Evolutionary conservation across 2,329 filamentous ascomycete genomes (phyloP).

Genomic region (Xylaria sp.): DNA sequence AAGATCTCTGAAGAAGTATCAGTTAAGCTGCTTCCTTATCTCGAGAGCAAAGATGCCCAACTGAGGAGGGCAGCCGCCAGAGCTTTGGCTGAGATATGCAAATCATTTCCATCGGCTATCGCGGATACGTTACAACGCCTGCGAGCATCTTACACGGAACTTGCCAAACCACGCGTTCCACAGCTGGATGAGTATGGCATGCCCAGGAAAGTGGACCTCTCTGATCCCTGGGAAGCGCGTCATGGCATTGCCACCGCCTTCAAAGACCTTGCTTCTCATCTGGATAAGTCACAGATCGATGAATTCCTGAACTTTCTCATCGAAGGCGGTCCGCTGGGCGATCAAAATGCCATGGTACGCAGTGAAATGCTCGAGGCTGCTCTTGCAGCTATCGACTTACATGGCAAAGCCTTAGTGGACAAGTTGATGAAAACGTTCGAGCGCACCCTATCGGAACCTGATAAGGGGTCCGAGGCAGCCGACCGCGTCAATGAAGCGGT

Average conservation of each 20-base stretch:
- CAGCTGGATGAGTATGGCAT: constrained; percentile 94
- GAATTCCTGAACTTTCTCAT: constrained; percentile 88
- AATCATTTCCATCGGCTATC: constrained; percentile 69
- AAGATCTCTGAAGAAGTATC: constrained; percentile 73
- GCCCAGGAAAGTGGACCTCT: constrained; percentile 86
- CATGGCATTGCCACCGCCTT: constrained; percentile 91
- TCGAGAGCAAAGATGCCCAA: constrained; percentile 82
- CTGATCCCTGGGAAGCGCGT: constrained; percentile 90
- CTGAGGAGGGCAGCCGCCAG: constrained; percentile 86
- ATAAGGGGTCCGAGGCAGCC: constrained; percentile 81
- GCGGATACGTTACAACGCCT: constrained; percentile 72
- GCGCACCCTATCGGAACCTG: constrained; percentile 83
- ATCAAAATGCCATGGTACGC: constrained; percentile 80
- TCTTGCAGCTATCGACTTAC: constrained; percentile 80
- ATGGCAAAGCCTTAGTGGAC: constrained; percentile 86
- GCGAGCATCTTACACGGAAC: constrained; percentile 76
- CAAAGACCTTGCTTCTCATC: constrained; percentile 78
- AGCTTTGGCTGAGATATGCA: constrained; percentile 79
- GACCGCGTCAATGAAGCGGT: constrained; percentile 97
- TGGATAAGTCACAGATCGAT: constrained; percentile 76
- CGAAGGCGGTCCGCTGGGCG: constrained; percentile 85
- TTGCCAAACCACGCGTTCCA: constrained; percentile 84
- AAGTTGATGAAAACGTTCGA: constrained; percentile 94
- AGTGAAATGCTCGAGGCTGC: constrained; percentile 93
- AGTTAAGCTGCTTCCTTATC: constrained; percentile 76